Percentiles rank a stretch among this genome's conserved stretches.
Evolutionary conservation across 1,139 yeast genomes (phyloP).

Genomic region (Protomyces gravidus): DNA sequence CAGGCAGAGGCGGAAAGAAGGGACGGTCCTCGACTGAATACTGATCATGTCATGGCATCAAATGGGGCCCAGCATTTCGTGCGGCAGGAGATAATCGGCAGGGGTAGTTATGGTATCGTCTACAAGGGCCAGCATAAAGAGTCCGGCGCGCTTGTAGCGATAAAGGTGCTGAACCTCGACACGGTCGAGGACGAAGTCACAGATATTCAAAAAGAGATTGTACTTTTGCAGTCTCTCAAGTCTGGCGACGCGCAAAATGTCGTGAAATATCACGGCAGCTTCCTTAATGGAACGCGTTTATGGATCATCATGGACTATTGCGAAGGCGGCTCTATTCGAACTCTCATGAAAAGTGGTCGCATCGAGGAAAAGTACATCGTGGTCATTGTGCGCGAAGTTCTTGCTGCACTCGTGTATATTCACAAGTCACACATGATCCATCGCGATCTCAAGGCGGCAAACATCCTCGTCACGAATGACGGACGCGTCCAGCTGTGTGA

Average conservation of each 20-base stretch:
- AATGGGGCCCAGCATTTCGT: slow-evolving; percentile 47
- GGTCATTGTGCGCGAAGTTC: slow-evolving; percentile 73
- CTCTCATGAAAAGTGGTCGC: slow-evolving; percentile 79
- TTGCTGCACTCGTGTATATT: slow-evolving; percentile 71
- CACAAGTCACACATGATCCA: slow-evolving; percentile 91
- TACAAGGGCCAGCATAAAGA: slow-evolving; percentile 70
- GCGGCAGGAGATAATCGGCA: slow-evolving; percentile 85
- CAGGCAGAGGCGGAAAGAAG: too few species aligned
- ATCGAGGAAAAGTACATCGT: slow-evolving; percentile 81
- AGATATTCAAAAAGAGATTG: slow-evolving; percentile 91
- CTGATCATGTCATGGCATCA: background rate
- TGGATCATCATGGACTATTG: slow-evolving; percentile 99
- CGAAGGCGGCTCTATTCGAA: slow-evolving; percentile 92
- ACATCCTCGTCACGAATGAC: slow-evolving; percentile 79
- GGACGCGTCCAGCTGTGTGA: slow-evolving; percentile 92
- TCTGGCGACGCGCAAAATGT: slow-evolving; percentile 71
- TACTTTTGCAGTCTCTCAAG: slow-evolving; percentile 74
- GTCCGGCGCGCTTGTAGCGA: slow-evolving; percentile 78
- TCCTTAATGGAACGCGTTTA: slow-evolving; percentile 74
- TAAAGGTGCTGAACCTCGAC: slow-evolving; percentile 85
- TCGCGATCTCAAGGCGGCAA: slow-evolving; percentile 94
- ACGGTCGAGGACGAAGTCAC: slow-evolving; percentile 90
- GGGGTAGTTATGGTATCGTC: slow-evolving; percentile 96
- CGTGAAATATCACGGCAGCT: slow-evolving; percentile 87
- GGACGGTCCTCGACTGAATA: too few species aligned